Evolutionary conservation across 805 yeast species (phyloP).

Genomic region (Peterozyma toletana): DNA sequence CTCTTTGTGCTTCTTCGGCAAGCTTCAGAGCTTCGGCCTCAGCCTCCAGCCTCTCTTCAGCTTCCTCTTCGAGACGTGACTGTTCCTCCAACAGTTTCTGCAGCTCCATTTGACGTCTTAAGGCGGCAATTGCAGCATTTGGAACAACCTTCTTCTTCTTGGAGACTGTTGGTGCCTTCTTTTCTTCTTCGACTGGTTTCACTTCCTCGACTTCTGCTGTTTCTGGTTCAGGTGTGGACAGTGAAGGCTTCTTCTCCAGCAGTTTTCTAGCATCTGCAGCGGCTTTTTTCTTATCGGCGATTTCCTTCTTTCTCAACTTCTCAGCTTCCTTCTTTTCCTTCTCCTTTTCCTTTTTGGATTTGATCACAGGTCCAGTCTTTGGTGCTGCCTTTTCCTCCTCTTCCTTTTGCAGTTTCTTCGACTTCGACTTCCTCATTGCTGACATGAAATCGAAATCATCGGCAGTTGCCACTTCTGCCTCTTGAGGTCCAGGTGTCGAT

Average conservation of each 20-base stretch:
- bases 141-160: slow-evolving; percentile 75
- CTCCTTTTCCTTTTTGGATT: slow-evolving; percentile 90
- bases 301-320: slow-evolving; percentile 85
- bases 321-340: slow-evolving; percentile 92
- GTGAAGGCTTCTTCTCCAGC: slow-evolving; percentile 22
- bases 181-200: slow-evolving; percentile 22
- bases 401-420: slow-evolving; percentile 65
- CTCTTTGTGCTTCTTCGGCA: slow-evolving; percentile 59
- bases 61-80: slow-evolving; percentile 64
- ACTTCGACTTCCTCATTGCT: slow-evolving; percentile 72
- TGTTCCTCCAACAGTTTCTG: slow-evolving; percentile 86
- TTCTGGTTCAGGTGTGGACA: slow-evolving; percentile 28
- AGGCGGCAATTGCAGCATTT: slow-evolving; percentile 79
- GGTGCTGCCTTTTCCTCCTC: slow-evolving; percentile 51
- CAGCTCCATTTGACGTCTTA: slow-evolving; percentile 82
- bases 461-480: slow-evolving; percentile 10
- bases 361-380: slow-evolving; percentile 58
- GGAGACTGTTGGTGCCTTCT: slow-evolving; percentile 23
- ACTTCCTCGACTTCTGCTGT: slow-evolving; percentile 23
- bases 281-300: slow-evolving; percentile 79
- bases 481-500: slow-evolving; percentile 20
- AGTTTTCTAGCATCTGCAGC: slow-evolving; percentile 19
- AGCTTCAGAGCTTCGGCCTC: slow-evolving; percentile 43
- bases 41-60: slow-evolving; percentile 40
- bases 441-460: slow-evolving; percentile 52